phyloP scores from a whole-genome alignment of 169 alveolate species.

The Plasmodium reichenowi region DNA sequence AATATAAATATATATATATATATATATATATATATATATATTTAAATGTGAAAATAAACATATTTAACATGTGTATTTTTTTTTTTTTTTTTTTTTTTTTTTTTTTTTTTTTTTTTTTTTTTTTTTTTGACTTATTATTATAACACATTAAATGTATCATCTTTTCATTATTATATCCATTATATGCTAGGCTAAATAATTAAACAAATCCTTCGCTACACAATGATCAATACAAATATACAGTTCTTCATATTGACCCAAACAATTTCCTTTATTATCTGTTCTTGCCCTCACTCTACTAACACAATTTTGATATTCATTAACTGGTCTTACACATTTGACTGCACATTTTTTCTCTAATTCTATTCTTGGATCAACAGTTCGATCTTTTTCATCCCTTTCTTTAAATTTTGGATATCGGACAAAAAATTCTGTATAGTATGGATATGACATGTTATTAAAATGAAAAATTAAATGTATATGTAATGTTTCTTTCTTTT shows the following conservation, averaged over 20 bases:
- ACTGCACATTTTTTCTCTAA: constrained; percentile 84
- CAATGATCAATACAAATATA: constrained; percentile 85
- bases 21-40: background rate
- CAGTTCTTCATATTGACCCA: constrained; percentile 84
- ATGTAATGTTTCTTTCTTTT: too few relatives aligned
- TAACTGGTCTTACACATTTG: constrained; percentile 82
- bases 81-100: too few relatives aligned
- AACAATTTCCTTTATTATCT: constrained; percentile 84
- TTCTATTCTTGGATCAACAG: constrained; percentile 82
- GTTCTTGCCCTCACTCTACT: constrained; percentile 82
- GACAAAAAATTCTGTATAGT: constrained; percentile 79
- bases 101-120: too few relatives aligned
- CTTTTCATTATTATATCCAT: background rate
- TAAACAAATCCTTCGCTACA: constrained; percentile 81
- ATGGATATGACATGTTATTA: constrained; percentile 81
- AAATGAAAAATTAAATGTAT: too few relatives aligned
- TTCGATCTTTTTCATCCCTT: constrained; percentile 80
- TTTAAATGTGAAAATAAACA: too few relatives aligned
- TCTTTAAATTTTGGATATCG: constrained; percentile 81
- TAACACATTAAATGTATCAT: background rate
- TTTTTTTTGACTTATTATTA: too few relatives aligned
- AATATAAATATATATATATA: background rate
- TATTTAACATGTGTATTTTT: too few relatives aligned
- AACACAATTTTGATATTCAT: constrained; percentile 83
- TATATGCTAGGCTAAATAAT: constrained; percentile 74